Conservation (phyloP, 2,329 filamentous ascomycete species). For the Penicillium corylophilum region DNA sequence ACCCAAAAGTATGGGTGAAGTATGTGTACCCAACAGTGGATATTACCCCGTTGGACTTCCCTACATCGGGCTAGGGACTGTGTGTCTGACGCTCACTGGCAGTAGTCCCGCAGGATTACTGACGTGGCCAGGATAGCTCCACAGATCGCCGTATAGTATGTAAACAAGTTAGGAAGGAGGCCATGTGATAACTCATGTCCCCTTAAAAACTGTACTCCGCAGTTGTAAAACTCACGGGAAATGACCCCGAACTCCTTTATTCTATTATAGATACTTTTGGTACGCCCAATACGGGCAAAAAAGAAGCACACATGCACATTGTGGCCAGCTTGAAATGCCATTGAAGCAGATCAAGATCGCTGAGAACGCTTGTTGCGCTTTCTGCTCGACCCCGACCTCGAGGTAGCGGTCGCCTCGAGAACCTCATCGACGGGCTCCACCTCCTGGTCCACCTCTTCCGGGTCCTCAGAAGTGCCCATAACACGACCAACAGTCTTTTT, state of each 20-base stretch:
- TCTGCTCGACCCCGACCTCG: slow-evolving; percentile 22
- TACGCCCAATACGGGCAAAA: not conserved
- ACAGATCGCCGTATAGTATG: not conserved
- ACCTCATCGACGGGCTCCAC: slow-evolving; percentile 24
- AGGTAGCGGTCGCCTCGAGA: slow-evolving; percentile 25
- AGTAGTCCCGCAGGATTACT: slow-evolving; percentile 1
- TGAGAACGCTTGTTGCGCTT: slow-evolving; percentile 32
- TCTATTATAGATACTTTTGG: not conserved
- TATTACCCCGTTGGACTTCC: slow-evolving; percentile 15
- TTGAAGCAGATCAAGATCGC: slow-evolving; percentile 21
- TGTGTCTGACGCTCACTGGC: slow-evolving; percentile 13
- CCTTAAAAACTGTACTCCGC: not conserved
- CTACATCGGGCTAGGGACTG: slow-evolving; percentile 9
- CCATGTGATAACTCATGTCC: not conserved
- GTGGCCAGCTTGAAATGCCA: not conserved
- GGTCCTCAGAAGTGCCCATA: slow-evolving; percentile 20
- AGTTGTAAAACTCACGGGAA: not conserved
- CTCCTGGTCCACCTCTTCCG: slow-evolving; percentile 23
- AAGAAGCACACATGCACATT: not conserved
- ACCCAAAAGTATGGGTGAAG: slow-evolving; percentile 7
- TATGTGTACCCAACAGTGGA: slow-evolving; percentile 18
- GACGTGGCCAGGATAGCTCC: not conserved
- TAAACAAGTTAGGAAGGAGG: not conserved
- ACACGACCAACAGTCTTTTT: slow-evolving; percentile 41
- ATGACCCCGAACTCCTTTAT: not conserved